Evolutionary conservation across 2,329 filamentous ascomycete species (phyloP).

Genomic region (Bipolaris sorokiniana): DNA sequence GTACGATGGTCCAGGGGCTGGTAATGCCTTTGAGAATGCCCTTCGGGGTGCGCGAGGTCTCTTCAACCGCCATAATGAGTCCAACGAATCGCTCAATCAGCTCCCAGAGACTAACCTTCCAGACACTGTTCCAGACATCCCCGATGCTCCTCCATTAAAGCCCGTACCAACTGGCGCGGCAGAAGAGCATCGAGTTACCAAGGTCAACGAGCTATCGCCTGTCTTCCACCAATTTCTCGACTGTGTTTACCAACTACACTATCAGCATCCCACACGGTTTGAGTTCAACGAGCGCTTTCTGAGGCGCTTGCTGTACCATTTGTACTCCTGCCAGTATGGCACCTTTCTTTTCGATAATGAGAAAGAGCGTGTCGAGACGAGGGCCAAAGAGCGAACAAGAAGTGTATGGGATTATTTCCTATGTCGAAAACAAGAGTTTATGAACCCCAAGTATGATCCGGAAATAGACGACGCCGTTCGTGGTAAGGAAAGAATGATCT

Average conservation of each 20-base stretch:
- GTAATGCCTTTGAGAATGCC: slow-evolving; percentile 84
- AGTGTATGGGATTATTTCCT: slow-evolving; percentile 98
- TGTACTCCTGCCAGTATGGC: slow-evolving; percentile 95
- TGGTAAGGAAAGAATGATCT: slow-evolving; percentile 81
- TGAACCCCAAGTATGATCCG: slow-evolving; percentile 79
- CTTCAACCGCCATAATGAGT: slow-evolving; percentile 80
- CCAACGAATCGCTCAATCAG: slow-evolving; percentile 67
- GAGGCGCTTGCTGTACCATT: slow-evolving; percentile 85
- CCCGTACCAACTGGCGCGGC: slow-evolving; percentile 50
- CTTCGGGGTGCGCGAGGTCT: slow-evolving; percentile 85
- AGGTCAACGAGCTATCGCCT: slow-evolving; percentile 88
- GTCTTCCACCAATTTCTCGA: slow-evolving; percentile 99
- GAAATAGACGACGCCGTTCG: slow-evolving; percentile 77
- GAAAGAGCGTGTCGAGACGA: slow-evolving; percentile 77
- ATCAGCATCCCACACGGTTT: slow-evolving; percentile 86
- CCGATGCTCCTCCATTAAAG: slow-evolving; percentile 45
- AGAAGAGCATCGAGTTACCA: slow-evolving; percentile 71
- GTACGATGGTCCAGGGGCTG: slow-evolving; percentile 50
- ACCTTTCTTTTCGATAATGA: slow-evolving; percentile 97
- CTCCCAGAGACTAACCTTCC: slow-evolving; percentile 56
- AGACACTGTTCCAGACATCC: slow-evolving; percentile 56
- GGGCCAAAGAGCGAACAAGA: slow-evolving; percentile 72
- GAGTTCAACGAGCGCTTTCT: slow-evolving; percentile 97
- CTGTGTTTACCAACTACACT: slow-evolving; percentile 85
- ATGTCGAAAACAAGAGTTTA: slow-evolving; percentile 77